Base-by-base conservation (phyloP, 257 asterid species). In the Cordia subcordata region DNA sequence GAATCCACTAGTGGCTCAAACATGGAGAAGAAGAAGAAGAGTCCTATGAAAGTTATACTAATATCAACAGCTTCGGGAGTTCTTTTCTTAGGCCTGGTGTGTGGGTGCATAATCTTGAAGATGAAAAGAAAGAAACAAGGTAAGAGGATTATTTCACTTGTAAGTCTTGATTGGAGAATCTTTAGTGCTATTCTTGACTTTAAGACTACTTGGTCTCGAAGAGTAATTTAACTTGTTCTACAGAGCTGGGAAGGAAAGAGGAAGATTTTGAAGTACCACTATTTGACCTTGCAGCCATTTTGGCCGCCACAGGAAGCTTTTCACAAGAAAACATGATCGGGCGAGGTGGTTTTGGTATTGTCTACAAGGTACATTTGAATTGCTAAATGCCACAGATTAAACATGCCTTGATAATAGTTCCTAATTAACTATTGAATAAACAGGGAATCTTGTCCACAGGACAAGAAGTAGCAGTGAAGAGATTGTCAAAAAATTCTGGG, bases 331-430 rank as follows among this genome's bases (percentile, higher is more conserved):
- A 66, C 46, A 71, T 56, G 64, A 77, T 79, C 4, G 84, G 79
- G 19, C 75, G 72, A 79, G 84, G 81, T 14, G 81, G 84, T 37
- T 79, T 65, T 38, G 79, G 84, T 60, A 81, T 72, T 33, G 81
- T 75, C 23, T 79, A 75, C 78, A 72, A 75, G 84, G 81, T 75
- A 72, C n/a, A n/a, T 55, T 42, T 42, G 65, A 44, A 53, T 10
- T 13, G 55, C 47, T 58, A 35, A 33, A 57, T 27, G 32, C 40
- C 45, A 13, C 17, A 33, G 38, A 6, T 22, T 13, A 53, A 53
- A 17, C 39, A 53, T 18, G 4, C 17, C 22, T 20, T n/a, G 32
- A 10, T 20, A 32, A 19, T 22, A 14, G 13, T 53, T 44, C 49
- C n/a, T 44, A 3, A 44, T 44, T 12, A 11, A 2, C 14, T 55